phyloP scores from a whole-genome alignment of 2,329 filamentous ascomycete species.

The Ophiostoma fasciatum region DNA sequence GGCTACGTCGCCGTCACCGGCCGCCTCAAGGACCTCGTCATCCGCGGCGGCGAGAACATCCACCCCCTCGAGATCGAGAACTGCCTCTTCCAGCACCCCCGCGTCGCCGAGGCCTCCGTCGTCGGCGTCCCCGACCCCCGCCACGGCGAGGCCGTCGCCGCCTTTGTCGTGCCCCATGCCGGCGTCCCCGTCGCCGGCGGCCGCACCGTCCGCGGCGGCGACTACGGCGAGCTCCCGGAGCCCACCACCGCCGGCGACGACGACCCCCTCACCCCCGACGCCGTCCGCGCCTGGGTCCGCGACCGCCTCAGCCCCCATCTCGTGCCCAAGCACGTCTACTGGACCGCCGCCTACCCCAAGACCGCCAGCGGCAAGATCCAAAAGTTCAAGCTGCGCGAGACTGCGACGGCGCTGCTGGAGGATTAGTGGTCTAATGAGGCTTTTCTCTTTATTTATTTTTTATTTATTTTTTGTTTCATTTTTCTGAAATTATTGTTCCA shows the following conservation, averaged over 20 bases:
- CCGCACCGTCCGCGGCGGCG: constrained; percentile 5
- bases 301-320: constrained; percentile 56
- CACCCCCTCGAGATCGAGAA: constrained; percentile 89
- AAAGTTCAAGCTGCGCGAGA: constrained; percentile 72
- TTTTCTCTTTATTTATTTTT: too few species aligned
- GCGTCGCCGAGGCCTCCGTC: constrained; percentile 62
- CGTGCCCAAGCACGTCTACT: constrained; percentile 83
- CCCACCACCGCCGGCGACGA: constrained; percentile 12
- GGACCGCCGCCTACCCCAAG: constrained; percentile 73
- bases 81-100: constrained; percentile 58
- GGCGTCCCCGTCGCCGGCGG: constrained; percentile 17
- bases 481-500: too few species aligned
- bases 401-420: constrained; percentile 24
- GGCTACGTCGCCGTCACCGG: constrained; percentile 85
- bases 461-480: too few species aligned
- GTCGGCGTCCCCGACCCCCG: constrained; percentile 69
- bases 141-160: constrained; percentile 77
- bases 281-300: constrained; percentile 58
- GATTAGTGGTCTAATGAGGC: too few species aligned
- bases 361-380: constrained; percentile 95
- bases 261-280: constrained; percentile 32
- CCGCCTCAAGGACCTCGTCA: constrained; percentile 89
- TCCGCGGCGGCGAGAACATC: constrained; percentile 89
- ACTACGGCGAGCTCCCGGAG: too few species aligned
- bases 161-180: constrained; percentile 52